Conservation (phyloP, 2,329 filamentous ascomycete genomes). For the Dothideomycetes sp. region DNA sequence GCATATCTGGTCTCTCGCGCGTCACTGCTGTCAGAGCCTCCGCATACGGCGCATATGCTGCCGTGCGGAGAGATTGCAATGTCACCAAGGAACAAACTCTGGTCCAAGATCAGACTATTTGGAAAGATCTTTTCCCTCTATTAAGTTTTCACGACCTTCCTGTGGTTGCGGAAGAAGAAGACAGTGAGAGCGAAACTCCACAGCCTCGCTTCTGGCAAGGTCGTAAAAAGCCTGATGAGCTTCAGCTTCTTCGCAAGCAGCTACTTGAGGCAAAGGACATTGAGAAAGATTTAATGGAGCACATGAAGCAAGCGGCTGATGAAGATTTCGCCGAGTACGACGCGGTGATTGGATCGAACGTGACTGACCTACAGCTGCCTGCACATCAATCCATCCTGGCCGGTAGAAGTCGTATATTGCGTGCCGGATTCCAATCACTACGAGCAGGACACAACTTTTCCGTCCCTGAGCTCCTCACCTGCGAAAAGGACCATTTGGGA, state of each 20-base stretch:
- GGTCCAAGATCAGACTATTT: conserved; percentile 58
- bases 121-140: conserved; percentile 63
- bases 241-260: conserved; percentile 46
- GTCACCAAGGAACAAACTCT: conserved; percentile 65
- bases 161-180: conserved; percentile 28
- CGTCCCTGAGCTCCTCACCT: conserved; percentile 51
- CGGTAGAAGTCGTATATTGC: conserved; percentile 61
- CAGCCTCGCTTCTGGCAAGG: conserved; percentile 41
- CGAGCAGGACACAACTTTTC: conserved; percentile 45
- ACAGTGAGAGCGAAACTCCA: conserved; percentile 37
- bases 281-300: conserved; percentile 50
- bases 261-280: conserved; percentile 56
- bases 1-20: conserved; percentile 78
- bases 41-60: conserved; percentile 80
- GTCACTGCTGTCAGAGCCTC: conserved; percentile 80
- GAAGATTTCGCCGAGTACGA: conserved; percentile 37
- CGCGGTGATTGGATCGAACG: conserved; percentile 42
- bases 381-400: conserved; percentile 74
- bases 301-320: conserved; percentile 31
- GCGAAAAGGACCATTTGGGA: conserved; percentile 44
- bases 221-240: conserved; percentile 35
- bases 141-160: conserved; percentile 56
- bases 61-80: conserved; percentile 74
- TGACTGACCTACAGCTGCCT: conserved; percentile 64
- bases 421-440: conserved; percentile 42